Percentiles rank a stretch among this genome's conserved stretches.
Evolutionary conservation across 306 rosid genomes (phyloP).

Genomic region (Parietaria judaica): DNA sequence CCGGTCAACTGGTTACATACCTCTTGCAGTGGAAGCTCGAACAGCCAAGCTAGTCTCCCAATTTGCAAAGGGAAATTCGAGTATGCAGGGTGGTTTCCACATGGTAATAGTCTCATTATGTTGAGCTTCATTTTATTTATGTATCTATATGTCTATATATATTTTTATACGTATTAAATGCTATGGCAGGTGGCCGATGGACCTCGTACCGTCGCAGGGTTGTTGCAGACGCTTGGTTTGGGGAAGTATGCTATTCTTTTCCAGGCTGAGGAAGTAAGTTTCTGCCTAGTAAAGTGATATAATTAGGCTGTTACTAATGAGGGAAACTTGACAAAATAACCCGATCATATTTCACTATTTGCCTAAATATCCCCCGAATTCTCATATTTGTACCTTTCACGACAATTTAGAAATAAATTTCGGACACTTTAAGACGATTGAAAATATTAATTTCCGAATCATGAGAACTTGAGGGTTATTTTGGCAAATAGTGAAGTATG

Average conservation of each 20-base stretch:
- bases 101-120: slow-evolving; percentile 23
- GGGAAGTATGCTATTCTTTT: slow-evolving; percentile 44
- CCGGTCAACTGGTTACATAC: slow-evolving; percentile 22
- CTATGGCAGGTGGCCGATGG: slow-evolving; percentile 19
- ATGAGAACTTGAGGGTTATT: no score
- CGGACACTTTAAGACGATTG: no score
- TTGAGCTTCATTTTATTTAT: background rate
- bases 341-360: background rate
- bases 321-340: no score
- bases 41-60: slow-evolving; percentile 26
- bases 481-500: no score
- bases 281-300: background rate
- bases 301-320: background rate
- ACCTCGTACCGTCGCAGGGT: slow-evolving; percentile 36
- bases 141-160: background rate
- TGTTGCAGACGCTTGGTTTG: slow-evolving; percentile 52
- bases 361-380: background rate
- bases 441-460: no score
- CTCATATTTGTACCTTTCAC: background rate
- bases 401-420: background rate
- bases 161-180: background rate
- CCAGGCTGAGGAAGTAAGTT: slow-evolving; percentile 60
- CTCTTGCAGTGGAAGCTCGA: slow-evolving; percentile 22
- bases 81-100: slow-evolving; percentile 22
- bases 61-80: slow-evolving; percentile 21